Conservation (phyloP, 116 monocot species). For the Cymodocea nodosa region DNA sequence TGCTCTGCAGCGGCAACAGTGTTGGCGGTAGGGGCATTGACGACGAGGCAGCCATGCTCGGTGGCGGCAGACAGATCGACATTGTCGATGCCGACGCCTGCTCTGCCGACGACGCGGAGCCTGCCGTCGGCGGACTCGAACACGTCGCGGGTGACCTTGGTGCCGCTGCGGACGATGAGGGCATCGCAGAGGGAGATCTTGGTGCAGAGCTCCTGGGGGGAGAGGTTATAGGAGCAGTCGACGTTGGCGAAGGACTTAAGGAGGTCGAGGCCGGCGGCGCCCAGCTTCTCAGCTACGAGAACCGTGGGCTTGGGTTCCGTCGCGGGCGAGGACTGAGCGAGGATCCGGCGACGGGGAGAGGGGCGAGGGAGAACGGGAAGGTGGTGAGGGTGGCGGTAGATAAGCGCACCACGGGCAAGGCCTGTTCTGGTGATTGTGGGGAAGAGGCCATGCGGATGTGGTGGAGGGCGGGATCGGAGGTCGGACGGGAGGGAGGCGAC, state of each 20-base stretch:
- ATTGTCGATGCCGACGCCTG: conserved; percentile 76
- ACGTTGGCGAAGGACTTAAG: conserved; percentile 49
- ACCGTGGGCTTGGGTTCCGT: conserved; percentile 34
- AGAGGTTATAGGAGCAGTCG: conserved; percentile 59
- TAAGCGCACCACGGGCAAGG: too few species aligned
- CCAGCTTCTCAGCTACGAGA: conserved; percentile 66
- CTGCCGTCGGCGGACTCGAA: conserved; percentile 57
- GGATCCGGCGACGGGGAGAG: not conserved
- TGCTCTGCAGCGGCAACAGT: conserved; percentile 73
- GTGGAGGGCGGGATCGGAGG: not conserved
- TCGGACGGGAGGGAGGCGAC: not conserved
- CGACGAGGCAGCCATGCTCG: conserved; percentile 56
- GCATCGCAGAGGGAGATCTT: conserved; percentile 77
- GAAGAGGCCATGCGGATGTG: not conserved
- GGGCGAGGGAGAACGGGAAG: too few species aligned
- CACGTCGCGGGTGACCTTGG: conserved; percentile 60
- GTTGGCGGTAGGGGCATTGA: conserved; percentile 68
- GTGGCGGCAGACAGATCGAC: conserved; percentile 72
- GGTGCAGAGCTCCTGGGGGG: conserved; percentile 52
- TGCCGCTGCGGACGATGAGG: conserved; percentile 62
- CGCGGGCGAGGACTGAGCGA: not conserved
- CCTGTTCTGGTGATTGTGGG: too few species aligned
- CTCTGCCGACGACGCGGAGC: conserved; percentile 59
- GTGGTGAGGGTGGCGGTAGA: not conserved
- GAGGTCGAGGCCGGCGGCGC: conserved; percentile 42